Evolutionary conservation across 2,329 filamentous ascomycete species (phyloP), one percentile per base, ranked within the genome.

Genomic region (Fonsecaea nubica): DNA sequence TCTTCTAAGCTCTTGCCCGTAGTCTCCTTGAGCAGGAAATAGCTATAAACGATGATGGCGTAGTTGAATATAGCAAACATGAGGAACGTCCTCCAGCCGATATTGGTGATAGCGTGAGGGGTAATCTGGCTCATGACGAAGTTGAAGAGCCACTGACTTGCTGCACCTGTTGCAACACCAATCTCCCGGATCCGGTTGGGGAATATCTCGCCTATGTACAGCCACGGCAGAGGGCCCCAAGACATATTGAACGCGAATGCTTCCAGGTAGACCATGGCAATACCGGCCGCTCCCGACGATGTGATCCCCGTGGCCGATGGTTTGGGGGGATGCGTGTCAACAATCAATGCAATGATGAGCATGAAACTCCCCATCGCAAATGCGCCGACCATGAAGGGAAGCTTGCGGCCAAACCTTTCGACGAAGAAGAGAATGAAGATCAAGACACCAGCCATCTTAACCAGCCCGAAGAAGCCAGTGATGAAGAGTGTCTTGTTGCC

Each of bases 381-480:
- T 0, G 83, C 80, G 0, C 83, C 84, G 2, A 74, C 75, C 33
- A 86, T 77, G n/a, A 86, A 80, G 0, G 82, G 81, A 10, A 79
- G 77, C 12, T 80, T 77, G 36, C 84, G 81, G 2, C 83, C 83
- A 32, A 85, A 76, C 4, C 80, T 77, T 69, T 85, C 84, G 40
- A 85, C 78, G 15, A 85, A 75, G 69, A 81, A 83, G 13, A 84
- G 71, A 9, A 83, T 76, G 72, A 84, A 84, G 65, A 79, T 77
- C 10, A 77, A 64, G 52, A 82, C 82, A 3, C 82, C 81, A 0
- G 83, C 75, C 30, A 85, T 81, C 73, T 85, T 85, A 65, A 84
- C 80, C 7, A 84, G 74, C 2, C 83, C 83, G 52, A 86, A 85
- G 74, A 85, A 84, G 9, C 83, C 84, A 1, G 81, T 85, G 59